Percentiles rank a stretch among this genome's conserved stretches.
Conservation (phyloP, 352 stramenopile genomes). For the Bremia lactucae region DNA sequence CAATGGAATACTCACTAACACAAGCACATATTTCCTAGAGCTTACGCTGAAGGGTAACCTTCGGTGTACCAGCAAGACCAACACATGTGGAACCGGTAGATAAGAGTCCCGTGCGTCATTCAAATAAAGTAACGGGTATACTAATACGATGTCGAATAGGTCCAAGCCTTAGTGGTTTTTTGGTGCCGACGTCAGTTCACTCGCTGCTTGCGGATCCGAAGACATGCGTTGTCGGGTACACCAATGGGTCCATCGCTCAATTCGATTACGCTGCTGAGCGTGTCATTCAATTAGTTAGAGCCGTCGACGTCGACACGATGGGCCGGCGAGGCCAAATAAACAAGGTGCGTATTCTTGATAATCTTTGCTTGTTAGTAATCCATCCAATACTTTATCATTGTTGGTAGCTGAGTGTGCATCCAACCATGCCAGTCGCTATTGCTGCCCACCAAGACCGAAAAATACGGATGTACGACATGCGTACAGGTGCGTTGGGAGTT, state of each 20-base stretch:
- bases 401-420: constrained; percentile 47
- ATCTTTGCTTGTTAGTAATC: not conserved
- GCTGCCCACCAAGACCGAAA: constrained; percentile 74
- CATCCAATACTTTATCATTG: not conserved
- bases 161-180: constrained; percentile 36
- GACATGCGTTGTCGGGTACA: constrained; percentile 73
- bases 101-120: not conserved
- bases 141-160: constrained; percentile 7
- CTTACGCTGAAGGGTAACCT: constrained; percentile 68
- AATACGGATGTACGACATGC: constrained; percentile 83
- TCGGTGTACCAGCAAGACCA: constrained; percentile 39
- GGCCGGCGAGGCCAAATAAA: constrained; percentile 69
- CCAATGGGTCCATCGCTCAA: constrained; percentile 50
- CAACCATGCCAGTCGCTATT: constrained; percentile 76
- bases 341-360: constrained; percentile 24
- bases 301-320: constrained; percentile 53
- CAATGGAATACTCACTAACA: no score
- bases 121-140: not conserved
- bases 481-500: constrained; percentile 21
- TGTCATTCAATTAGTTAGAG: constrained; percentile 57
- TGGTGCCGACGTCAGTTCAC: constrained; percentile 66
- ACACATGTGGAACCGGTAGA: constrained; percentile 40
- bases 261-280: constrained; percentile 74
- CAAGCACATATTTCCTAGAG: constrained; percentile 29
- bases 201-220: constrained; percentile 67